Percentiles rank a stretch among this genome's conserved stretches.
Evolutionary conservation across 257 asterid genomes (phyloP).

Genomic region (Phtheirospermum japonicum): DNA sequence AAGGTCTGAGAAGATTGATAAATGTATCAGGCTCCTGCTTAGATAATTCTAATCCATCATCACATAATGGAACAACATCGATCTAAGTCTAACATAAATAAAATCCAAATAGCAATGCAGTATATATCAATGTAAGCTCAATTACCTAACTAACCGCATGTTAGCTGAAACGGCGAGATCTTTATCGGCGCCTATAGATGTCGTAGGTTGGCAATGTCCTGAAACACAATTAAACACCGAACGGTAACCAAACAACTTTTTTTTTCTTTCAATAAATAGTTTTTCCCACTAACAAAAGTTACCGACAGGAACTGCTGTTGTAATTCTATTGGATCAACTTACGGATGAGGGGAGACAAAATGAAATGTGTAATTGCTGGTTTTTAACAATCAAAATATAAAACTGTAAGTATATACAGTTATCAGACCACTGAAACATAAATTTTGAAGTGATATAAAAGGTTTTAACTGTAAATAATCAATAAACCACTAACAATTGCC

Average conservation of each 20-base stretch:
- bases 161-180: constrained; percentile 27
- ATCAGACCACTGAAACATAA: not conserved
- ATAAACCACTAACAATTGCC: not conserved
- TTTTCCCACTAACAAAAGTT: constrained; percentile 4
- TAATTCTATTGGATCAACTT: constrained; percentile 14
- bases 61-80: not conserved
- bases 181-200: constrained; percentile 31
- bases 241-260: constrained; percentile 4
- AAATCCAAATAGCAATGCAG: not conserved
- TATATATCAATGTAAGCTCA: constrained; percentile 2
- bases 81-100: too few relatives aligned
- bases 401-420: not conserved
- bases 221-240: constrained; percentile 31
- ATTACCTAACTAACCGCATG: constrained; percentile 47
- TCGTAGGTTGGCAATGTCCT: constrained; percentile 36
- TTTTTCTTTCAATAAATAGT: constrained; percentile 12
- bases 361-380: not conserved
- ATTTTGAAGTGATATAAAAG: not conserved
- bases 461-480: not conserved
- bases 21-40: not conserved
- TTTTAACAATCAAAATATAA: constrained; percentile 14
- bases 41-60: not conserved
- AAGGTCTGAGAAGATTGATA: constrained; percentile 9
- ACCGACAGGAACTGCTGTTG: not conserved
- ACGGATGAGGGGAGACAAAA: too few relatives aligned